Evolutionary conservation across 2,329 filamentous ascomycete genomes (phyloP), one percentile per base, ranked within the genome.

Genomic region (Penicillium sp.): DNA sequence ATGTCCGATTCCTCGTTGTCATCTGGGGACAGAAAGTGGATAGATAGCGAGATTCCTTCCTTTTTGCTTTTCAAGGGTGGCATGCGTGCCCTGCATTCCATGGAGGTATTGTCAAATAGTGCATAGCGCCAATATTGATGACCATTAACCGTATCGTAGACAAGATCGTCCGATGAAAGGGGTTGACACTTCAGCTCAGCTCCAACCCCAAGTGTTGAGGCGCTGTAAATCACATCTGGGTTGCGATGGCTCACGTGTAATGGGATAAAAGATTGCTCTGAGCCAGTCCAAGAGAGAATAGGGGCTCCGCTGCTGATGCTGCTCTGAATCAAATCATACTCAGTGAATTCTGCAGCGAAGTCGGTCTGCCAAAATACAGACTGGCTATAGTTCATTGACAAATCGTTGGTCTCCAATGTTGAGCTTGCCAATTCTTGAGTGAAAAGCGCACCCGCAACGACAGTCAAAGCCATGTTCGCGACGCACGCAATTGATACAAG

Each of bases 251-350:
- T 44, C 15, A 71, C 60, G 13, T 60, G 50, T 3, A 73, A 47
- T 5, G 71, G 71, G 3, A 70, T 55, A 19, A 72, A 73, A 2
- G 71, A 71, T 25, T 67, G 60, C 19, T 71, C 69, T 9, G 70
- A 55, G 25, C 66, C 67, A 1, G 70, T 72, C 71, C 71, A 73
- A 0, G 71, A 56, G 5, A 72, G 57, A 53, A 71, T 61, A 5
- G 70, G 67, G 2, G 71, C 61, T 0, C 70, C 70, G 29, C 70
- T 72, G 16, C 66, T 71, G 38, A 72, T 71, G 40, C 71, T 72
- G 8, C 68, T 71, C 45, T 73, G 70, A 11, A 73, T 72, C 34
- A 73, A 51, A 38, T 72, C 70, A 55, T 72, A 72, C 45, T 72
- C 70, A 2, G 70, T 72, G 27, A 73, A 72, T 34, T 72, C 67